Evolutionary conservation across 106 monocot genomes (phyloP), one percentile per base, ranked within the genome.

Genomic region (Chionographis japonica): DNA sequence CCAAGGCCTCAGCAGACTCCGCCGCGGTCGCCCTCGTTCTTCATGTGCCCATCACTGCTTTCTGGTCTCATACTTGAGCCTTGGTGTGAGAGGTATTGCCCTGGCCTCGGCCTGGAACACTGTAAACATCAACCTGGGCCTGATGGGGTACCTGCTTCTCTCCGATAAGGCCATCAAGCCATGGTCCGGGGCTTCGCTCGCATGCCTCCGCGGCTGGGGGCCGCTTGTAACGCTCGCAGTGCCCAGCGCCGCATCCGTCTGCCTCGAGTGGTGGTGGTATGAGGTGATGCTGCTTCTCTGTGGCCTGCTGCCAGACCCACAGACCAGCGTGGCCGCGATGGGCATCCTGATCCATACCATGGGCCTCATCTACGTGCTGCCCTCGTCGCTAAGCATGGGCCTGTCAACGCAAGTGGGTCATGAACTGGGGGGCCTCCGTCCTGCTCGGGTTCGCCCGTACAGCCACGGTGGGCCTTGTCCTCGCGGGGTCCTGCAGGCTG

Each of bases 231-330:
- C 17, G 20, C 75, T 86, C 8, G 75, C 86, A 2, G 39, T 72
- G 12, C 86, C 82, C 6, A 86, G 72, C 49, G 75, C 69, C 15
- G 62, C 63, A 2, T 71, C 78, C 0, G 75, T 86, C 18, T 86
- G 86, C 72, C 75, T 88, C 52, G 84, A 88, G 66, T 88, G 88
- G 84, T 88, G 88, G 88, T 88, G 88, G 88, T 88, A 84, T 43
- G 88, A 88, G 67, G 61, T 81, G 19, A 78, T 81, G 69, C 74
- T 88, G 20, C 55, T 81, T 1, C 58, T 81, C 12, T 81, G 81
- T 18, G 81, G 81, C 37, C 70, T 71, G 56, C 68, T 81, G 51
- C 36, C 65, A 11, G 60, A 81, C n/a, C 72, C 81, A 4, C 55
- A 61, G 54, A 19, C 81, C 49, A 68, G 61, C 40, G 67, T 78